Evolutionary conservation across 78 protist species (phyloP), one percentile per base, ranked within the genome.

Genomic region (Dictyostelium purpureum): DNA sequence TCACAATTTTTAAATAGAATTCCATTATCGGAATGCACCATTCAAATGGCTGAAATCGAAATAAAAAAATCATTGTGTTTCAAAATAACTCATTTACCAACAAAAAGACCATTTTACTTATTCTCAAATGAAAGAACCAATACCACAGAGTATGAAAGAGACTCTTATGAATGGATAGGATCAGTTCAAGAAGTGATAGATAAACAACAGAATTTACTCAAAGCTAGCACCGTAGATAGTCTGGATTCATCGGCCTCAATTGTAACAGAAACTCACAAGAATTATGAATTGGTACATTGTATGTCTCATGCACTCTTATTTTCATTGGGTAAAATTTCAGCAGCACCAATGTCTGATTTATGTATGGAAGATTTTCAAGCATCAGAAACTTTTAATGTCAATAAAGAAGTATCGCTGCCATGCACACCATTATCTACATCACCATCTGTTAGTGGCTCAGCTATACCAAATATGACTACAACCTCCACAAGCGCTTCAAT

Each of bases 101-200:
- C 77, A 2, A 77, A 77, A 0, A 85, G 69, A 57, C 42, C 92
- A 19, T 85, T 85, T 38, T 85, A 85, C 47, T 38, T 85, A 18
- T 57, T 57, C 26, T 57, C 74, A 2, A 71, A 85, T 47, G 78
- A 77, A 5, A 69, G 49, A n/a, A 38, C 66, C 2, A 67, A 57
- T 21, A 61, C 79, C 6, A 24, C 31, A 3, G 92, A 85, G 14
- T 71, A 54, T 45, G 92, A 85, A 26, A 65, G 75, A 5, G 92
- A 85, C 26, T 43, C 67, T 14, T 85, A 85, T 45, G 83, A 85
- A 54, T 85, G 92, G 92, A 85, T 85, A 4, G 92, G 92, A 12
- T 79, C 92, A 9, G 61, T 85, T 45, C 92, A 85, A 45, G 92
- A 85, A 76, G 74, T 73, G 21, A 85, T 85, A 12, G 92, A 85